A percentile compares a stretch with the other conserved stretches of the same genome.
Evolutionary conservation across 2,329 filamentous ascomycete species (phyloP).

Genomic region (Trichoderma sp.): DNA sequence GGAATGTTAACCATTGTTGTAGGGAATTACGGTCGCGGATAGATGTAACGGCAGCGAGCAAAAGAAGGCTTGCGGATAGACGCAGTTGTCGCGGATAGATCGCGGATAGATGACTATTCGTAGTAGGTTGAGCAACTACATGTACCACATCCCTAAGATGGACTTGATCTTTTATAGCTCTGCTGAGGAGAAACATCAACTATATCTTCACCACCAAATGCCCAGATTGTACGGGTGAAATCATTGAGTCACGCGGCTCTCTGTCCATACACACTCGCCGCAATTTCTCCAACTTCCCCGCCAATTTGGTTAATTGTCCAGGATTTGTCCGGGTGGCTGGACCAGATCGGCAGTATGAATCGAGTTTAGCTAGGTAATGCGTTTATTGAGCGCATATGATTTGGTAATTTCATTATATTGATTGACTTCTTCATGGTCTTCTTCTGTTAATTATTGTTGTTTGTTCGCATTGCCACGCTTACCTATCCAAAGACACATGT

Average conservation of each 20-base stretch:
- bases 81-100: background rate
- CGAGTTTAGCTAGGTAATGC: background rate
- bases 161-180: background rate
- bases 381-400: background rate
- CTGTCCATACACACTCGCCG: background rate
- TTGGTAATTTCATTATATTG: background rate
- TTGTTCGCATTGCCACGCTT: background rate
- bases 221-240: background rate
- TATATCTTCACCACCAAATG: background rate
- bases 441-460: background rate
- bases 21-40: background rate
- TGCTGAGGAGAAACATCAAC: background rate
- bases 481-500: background rate
- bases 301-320: constrained; percentile 2
- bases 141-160: background rate
- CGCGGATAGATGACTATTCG: background rate
- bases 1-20: constrained; percentile 19
- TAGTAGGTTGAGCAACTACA: background rate
- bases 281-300: constrained; percentile 17
- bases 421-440: background rate
- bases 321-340: constrained; percentile 3
- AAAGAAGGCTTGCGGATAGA: background rate
- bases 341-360: background rate
- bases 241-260: background rate
- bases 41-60: background rate